These are phyloP conservation scores for Clausena lansium DNA, from an alignment of 345 rosid species.

Conservation along the genomic window DNA sequence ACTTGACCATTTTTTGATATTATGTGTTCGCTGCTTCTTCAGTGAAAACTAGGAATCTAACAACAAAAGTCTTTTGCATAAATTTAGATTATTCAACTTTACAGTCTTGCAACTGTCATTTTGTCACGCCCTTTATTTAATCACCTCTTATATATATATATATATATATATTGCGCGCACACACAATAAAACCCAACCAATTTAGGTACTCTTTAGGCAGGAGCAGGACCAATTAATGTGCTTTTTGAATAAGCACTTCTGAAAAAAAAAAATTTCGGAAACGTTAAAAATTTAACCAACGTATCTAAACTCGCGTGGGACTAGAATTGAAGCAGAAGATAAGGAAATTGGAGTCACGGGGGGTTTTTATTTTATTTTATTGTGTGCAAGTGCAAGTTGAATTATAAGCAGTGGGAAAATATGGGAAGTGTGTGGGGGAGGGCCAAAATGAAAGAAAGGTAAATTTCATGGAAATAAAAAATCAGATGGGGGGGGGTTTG, in stretches of 20 bases:
- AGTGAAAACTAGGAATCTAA: constrained; percentile 1
- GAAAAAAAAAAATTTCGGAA: too few relatives aligned
- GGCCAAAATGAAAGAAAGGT: constrained; percentile 10
- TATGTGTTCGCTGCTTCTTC: background rate
- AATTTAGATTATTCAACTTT: background rate
- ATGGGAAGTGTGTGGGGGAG: background rate
- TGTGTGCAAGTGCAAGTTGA: background rate
- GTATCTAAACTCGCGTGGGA: background rate
- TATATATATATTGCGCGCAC: too few relatives aligned
- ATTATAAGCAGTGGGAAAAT: background rate
- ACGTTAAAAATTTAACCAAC: background rate
- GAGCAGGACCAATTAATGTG: background rate
- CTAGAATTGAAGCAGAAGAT: background rate
- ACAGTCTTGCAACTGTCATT: background rate
- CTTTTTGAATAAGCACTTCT: background rate
- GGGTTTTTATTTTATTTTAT: too few relatives aligned
- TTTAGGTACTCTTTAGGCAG: background rate
- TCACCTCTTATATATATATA: background rate
- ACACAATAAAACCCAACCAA: background rate
- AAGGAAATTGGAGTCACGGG: background rate
- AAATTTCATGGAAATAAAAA: background rate
- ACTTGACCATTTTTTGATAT: background rate
- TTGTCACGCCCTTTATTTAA: background rate
- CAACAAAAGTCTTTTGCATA: background rate
- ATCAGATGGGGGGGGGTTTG: background rate